Conservation (phyloP, 1,139 yeast species). For the Debaryomyces robertsiae region DNA sequence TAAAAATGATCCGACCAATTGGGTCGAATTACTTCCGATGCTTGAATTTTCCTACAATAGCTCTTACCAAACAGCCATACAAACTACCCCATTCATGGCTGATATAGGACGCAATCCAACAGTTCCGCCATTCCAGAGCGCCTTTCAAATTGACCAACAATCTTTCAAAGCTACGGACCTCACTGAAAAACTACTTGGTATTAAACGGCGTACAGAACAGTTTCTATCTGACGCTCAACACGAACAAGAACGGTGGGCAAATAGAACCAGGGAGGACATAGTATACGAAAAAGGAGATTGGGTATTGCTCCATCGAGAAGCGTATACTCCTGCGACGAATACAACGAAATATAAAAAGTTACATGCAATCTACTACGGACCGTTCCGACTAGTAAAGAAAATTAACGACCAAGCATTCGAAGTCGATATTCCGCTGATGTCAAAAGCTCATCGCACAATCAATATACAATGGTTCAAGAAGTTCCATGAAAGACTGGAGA, state of each 20-base stretch:
- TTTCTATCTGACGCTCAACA: constrained; percentile 6
- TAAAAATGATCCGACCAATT: neutral
- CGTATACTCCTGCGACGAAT: constrained; percentile 1
- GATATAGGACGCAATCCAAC: constrained; percentile 1
- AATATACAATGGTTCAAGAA: constrained; percentile 7
- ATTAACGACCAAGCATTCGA: constrained; percentile 9
- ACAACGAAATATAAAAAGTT: constrained; percentile 3
- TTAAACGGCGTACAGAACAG: constrained; percentile 5
- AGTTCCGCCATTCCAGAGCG: neutral
- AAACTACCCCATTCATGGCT: constrained; percentile 4
- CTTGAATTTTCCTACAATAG: constrained; percentile 1
- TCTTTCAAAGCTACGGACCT: neutral
- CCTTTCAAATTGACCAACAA: neutral
- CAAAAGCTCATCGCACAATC: constrained; percentile 6
- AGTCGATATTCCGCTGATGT: constrained; percentile 7
- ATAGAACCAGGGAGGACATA: neutral
- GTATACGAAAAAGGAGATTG: constrained; percentile 5
- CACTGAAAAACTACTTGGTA: neutral
- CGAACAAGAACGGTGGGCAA: constrained; percentile 2
- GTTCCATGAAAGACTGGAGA: constrained; percentile 1
- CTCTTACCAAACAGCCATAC: neutral
- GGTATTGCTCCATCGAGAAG: constrained; percentile 6
- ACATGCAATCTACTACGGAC: constrained; percentile 8
- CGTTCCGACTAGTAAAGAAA: constrained; percentile 9
- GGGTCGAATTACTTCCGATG: neutral